Conservation (phyloP, 2,329 filamentous ascomycete species). For the Ophiocordyceps australis region DNA sequence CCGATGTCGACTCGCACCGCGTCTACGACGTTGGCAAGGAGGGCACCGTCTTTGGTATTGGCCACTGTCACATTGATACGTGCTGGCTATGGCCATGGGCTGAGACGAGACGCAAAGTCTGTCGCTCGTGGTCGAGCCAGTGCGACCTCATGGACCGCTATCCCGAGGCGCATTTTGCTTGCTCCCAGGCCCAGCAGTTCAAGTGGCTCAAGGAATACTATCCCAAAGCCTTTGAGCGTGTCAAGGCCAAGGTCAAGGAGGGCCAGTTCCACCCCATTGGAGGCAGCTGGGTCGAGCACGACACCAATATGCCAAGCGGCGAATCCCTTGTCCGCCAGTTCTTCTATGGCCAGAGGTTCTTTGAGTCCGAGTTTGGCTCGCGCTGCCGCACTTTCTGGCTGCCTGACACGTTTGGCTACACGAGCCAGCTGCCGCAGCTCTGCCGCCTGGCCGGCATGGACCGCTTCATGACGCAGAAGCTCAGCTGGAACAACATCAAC, state of each 20-base stretch:
- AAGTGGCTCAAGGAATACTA: slow-evolving; percentile 92
- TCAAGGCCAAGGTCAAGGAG: slow-evolving; percentile 79
- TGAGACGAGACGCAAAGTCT: slow-evolving; percentile 93
- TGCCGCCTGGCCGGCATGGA: slow-evolving; percentile 92
- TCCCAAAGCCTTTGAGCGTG: slow-evolving; percentile 72
- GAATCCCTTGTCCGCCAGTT: slow-evolving; percentile 92
- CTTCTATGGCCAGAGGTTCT: slow-evolving; percentile 86
- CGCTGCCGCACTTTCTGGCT: slow-evolving; percentile 91
- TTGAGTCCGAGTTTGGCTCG: slow-evolving; percentile 80
- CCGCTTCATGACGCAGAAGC: slow-evolving; percentile 91
- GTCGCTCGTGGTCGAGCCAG: slow-evolving; percentile 90
- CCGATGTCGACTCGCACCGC: slow-evolving; percentile 61
- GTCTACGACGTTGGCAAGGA: slow-evolving; percentile 65
- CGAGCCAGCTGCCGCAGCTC: slow-evolving; percentile 80
- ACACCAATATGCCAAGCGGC: slow-evolving; percentile 92
- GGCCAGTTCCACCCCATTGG: slow-evolving; percentile 90
- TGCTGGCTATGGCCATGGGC: slow-evolving; percentile 99
- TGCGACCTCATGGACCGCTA: slow-evolving; percentile 91
- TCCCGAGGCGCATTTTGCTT: slow-evolving; percentile 80
- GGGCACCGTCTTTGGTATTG: slow-evolving; percentile 71
- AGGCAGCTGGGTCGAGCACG: slow-evolving; percentile 97
- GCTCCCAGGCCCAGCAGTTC: slow-evolving; percentile 91
- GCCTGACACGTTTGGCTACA: slow-evolving; percentile 96
- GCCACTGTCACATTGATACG: slow-evolving; percentile 94
- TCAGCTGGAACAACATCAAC: slow-evolving; percentile 99